A percentile compares a stretch with the other conserved stretches of the same genome.
Evolutionary conservation across 2,329 filamentous ascomycete species (phyloP).

Genomic region (Claviceps paspali): DNA sequence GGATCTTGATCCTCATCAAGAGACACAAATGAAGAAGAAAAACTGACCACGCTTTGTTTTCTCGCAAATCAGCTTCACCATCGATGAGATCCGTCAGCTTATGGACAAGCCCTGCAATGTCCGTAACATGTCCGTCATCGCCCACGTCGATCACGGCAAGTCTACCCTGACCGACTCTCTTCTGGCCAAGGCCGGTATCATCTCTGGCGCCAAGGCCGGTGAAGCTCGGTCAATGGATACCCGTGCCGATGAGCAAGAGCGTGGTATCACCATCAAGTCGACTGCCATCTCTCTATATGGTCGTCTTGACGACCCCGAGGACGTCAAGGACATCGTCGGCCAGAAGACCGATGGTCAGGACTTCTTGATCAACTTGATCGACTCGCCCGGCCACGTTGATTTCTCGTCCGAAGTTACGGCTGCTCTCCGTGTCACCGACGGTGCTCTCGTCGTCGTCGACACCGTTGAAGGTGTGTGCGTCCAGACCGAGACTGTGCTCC

Average conservation of each 20-base stretch:
- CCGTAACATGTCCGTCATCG: constrained; percentile 99
- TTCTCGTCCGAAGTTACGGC: constrained; percentile 99
- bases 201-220: constrained; percentile 94
- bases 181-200: constrained; percentile 98
- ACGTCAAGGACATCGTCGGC: constrained; percentile 85
- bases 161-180: constrained; percentile 99
- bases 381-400: constrained; percentile 99
- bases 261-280: constrained; percentile 99
- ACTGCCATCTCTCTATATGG: constrained; percentile 98
- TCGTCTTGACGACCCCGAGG: constrained; percentile 62
- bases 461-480: constrained; percentile 99
- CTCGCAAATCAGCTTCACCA: constrained; percentile 64
- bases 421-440: constrained; percentile 98
- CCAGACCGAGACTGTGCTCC: constrained; percentile 98
- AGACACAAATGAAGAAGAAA: no score
- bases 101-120: constrained; percentile 70
- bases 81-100: constrained; percentile 73
- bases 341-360: constrained; percentile 81
- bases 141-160: constrained; percentile 99
- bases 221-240: constrained; percentile 95
- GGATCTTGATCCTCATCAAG: no score
- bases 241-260: constrained; percentile 93
- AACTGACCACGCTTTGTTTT: constrained; percentile 9
- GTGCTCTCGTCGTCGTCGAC: constrained; percentile 99
- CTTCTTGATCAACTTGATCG: constrained; percentile 99